These are phyloP conservation scores for Flaveria sonorensis DNA, from an alignment of 129 eudicot species.

Conservation along the genomic window DNA sequence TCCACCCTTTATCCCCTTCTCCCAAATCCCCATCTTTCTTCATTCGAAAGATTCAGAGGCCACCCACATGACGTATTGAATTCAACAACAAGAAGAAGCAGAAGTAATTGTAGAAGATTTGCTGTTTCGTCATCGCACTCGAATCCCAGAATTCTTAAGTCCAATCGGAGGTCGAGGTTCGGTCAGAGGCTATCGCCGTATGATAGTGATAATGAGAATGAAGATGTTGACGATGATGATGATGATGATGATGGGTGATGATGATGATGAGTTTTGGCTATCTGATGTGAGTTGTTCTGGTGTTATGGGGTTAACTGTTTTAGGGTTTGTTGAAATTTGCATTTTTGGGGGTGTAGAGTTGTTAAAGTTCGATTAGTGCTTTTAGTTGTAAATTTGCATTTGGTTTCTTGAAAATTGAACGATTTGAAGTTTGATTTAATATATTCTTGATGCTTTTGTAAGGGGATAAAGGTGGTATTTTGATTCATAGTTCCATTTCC, in stretches of 20 bases:
- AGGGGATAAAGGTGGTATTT: background rate
- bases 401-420: background rate
- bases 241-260: constrained; percentile 35
- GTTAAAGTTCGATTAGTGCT: constrained; percentile 2
- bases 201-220: constrained; percentile 52
- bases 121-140: constrained; percentile 71
- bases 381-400: background rate
- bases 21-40: constrained; percentile 20
- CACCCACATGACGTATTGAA: background rate
- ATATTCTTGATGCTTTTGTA: background rate
- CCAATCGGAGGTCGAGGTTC: constrained; percentile 62
- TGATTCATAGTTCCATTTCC: background rate
- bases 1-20: constrained; percentile 25
- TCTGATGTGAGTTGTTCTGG: constrained; percentile 44
- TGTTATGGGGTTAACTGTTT: background rate
- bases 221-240: constrained; percentile 28
- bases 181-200: constrained; percentile 63
- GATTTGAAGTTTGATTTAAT: background rate
- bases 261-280: constrained; percentile 43
- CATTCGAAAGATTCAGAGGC: background rate
- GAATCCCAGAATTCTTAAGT: constrained; percentile 67
- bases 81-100: constrained; percentile 17
- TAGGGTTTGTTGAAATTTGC: background rate
- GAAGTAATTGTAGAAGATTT: constrained; percentile 17
- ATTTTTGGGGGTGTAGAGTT: background rate